Percentiles rank a stretch among this genome's conserved stretches.
Conservation (phyloP, 23 red algal species). For the Cyanidioschyzon merolae region DNA sequence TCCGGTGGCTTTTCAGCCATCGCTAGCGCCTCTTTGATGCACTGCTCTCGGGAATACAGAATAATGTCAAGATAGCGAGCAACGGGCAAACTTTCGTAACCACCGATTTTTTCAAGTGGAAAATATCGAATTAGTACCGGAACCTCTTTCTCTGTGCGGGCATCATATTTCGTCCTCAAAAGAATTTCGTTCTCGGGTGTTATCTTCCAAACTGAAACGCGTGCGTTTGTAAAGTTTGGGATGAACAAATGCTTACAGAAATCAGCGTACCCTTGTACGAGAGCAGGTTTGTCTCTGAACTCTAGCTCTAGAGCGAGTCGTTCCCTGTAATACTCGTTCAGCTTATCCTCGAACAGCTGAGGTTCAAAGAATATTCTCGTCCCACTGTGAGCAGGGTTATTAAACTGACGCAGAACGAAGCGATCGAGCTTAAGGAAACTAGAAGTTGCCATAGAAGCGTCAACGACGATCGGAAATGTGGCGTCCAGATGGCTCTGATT, state of each 20-base stretch:
- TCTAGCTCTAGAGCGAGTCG: conserved; percentile 27
- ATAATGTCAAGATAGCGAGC: conserved; percentile 76
- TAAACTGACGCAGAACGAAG: conserved; percentile 69
- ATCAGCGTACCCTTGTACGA: conserved; percentile 78
- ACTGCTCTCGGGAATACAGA: conserved; percentile 36
- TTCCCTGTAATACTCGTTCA: conserved; percentile 33
- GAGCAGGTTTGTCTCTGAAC: conserved; percentile 34
- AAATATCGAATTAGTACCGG: conserved; percentile 82
- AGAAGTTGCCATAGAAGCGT: background rate
- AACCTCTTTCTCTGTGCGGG: conserved; percentile 54
- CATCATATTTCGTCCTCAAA: conserved; percentile 55
- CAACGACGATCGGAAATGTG: no score
- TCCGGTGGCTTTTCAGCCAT: conserved; percentile 3
- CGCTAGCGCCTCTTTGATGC: conserved; percentile 20
- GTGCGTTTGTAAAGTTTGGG: conserved; percentile 44
- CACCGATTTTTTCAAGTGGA: conserved; percentile 16
- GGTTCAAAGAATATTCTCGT: conserved; percentile 51
- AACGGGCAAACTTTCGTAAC: background rate
- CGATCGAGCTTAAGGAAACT: conserved; percentile 33
- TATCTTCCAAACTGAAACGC: conserved; percentile 38
- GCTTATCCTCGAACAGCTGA: conserved; percentile 22
- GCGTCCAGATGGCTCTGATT: no score
- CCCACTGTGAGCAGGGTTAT: conserved; percentile 45
- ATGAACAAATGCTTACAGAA: conserved; percentile 94
- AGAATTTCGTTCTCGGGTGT: conserved; percentile 51